Evolutionary conservation across 495 filamentous ascomycete genomes (phyloP), one percentile per base, ranked within the genome.

Genomic region (Chaetomium fimeti): DNA sequence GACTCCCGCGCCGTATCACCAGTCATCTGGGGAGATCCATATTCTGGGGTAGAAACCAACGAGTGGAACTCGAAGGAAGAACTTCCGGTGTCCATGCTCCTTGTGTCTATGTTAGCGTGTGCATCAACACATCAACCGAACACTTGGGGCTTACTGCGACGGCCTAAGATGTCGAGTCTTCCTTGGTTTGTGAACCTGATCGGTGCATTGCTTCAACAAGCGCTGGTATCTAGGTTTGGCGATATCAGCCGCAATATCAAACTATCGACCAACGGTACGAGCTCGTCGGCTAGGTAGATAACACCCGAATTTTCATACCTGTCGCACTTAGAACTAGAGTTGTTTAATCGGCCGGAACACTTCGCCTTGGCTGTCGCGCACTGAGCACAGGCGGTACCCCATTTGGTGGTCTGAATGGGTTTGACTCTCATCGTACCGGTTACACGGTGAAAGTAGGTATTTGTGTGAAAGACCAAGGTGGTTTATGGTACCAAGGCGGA

Each of bases 171-270:
- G 64, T 9, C 64, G 49, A 3, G 52, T 57, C 40, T 61, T 66
- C 49, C 64, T 54, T 22, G 64, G 64, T 4, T 38, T 53, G 18
- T 66, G 64, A 18, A 61, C 52, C 16, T 66, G 64, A 29, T 61
- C 64, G 52, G 64, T 66, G 20, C 64, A 66, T 43, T 61, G 64
- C 64, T 66, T 66, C 42, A 66, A 29, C 49, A 66, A 32, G 28
- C 64, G 64, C 29, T 66, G 52, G 22, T 58, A 66, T 40, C 64
- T 66, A 40, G 27, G 8, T 27, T 25, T 5, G 27, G n/a, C 1
- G 18, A 36, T 9, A 27, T 51, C 43, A 58, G 47, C 5, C 28
- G n/a, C n/a, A n/a, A 42, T 24, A 27, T 57, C 13, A n/a, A 56
- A 42, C n/a, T 49, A 49, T 22, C 8, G 3, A 13, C 32, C 13